Base-by-base conservation (phyloP, 768 basidiomycete genomes). In the Polyporus arcularius region DNA sequence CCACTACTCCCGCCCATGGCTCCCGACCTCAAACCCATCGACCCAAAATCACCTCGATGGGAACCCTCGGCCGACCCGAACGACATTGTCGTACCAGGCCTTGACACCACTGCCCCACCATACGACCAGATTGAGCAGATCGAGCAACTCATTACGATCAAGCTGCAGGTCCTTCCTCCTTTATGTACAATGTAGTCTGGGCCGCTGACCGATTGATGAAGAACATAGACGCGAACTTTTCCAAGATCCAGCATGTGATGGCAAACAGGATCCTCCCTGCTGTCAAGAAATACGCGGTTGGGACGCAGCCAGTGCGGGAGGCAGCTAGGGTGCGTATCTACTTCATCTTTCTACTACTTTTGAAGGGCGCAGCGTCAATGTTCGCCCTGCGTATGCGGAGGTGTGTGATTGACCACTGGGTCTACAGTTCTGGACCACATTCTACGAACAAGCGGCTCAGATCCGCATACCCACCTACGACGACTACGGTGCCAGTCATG, bases 221-320 rank as follows among this genome's bases (percentile, higher is more conserved):
- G 91, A 88, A 94, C 71, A 89, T 96, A 67, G 96, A 98, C 71
- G 92, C 92, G 57, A 94, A 94, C 71, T 95, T 98, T 71, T 88
- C 94, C 0, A 89, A 83, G 69, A 91, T 96, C 61, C 94, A 98
- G 69, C 84, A 92, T 68, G 75, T 92, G 16, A 81, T 98, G 68
- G 87, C 92, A 5, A 89, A 82, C 59, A 85, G 83, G 68, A 74
- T 99, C 43, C 72, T 98, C 49, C 96, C 96, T 4, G 87, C 92
- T 5, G 88, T 99, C 59, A 96, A 96, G 72, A 81, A 90, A 50
- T 97, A 94, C 75, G 88, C 93, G 2, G 85, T 92, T 46, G 88
- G 86, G 35, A 93, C 90, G 16, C 89, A 94, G 70, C 90, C 94
- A 4, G 93, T 94, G 32, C 81, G 90, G 61, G 94, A 98, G 65